Evolutionary conservation across 202 grass and related monocot genomes (phyloP), one percentile per base, ranked within the genome.

Genomic region (Bolboschoenoplectus hybrid): DNA sequence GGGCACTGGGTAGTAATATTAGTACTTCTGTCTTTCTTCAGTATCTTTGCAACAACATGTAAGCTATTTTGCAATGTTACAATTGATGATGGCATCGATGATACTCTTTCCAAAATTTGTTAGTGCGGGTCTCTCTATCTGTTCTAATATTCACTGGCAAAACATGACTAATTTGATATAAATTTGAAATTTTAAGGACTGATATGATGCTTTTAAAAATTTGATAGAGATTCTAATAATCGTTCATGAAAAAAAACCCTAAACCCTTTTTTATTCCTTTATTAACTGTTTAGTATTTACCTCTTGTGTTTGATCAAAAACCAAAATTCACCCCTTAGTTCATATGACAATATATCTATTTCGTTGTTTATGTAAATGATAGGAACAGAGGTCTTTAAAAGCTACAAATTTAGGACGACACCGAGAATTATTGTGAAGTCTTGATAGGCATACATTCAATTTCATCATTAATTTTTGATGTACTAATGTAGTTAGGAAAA

Each of bases 401-500:
- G 16, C 60, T 26, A 62, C 19, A 20, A 63, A 2, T 63, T 64
- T 64, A 64, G 26, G 19, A 64, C 6, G 17, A 64, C 62, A 35
- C 11, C 9, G 19, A 64, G 17, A 64, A 64, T 9, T 26, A 26
- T 62, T 63, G n/a, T 40, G 34, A 40, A 40, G 36, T 12, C 64
- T 67, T 65, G 20, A 66, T 10, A 38, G 10, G 64, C 32, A 40
- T 67, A 40, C 64, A 40, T 67, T 41, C 38, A 43, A 43, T 68
- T 68, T 43, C 11, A 41, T 13, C 66, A 6, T 68, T 41, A 68
- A 71, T 45, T n/a, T 72, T 46, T 72, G 4, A 73, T 9, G 19
- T 74, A 74, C 45, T n/a, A 49, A 32, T 74, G 4, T 76, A 36
- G 73, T 53, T 16, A 53, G 38, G 49, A 76, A 53, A 55, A 55